phyloP scores from a whole-genome alignment of 805 yeast species.

The Babjeviella inositovora region DNA sequence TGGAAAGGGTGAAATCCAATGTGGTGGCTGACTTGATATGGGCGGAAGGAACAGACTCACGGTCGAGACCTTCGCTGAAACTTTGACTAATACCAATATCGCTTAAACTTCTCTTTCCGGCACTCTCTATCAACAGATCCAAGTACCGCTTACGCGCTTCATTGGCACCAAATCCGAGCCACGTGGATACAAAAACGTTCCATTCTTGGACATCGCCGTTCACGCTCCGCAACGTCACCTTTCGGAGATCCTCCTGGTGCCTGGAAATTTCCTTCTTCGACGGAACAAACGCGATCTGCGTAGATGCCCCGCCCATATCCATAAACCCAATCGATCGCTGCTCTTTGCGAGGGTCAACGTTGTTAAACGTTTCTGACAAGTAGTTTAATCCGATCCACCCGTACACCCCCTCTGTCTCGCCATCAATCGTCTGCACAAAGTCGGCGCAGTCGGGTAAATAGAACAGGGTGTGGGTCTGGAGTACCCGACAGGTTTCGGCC shows the following conservation, averaged over 20 bases:
- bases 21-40: too few species aligned
- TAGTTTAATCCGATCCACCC: conserved; percentile 94
- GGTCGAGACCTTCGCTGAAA: too few species aligned
- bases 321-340: conserved; percentile 76
- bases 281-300: conserved; percentile 91
- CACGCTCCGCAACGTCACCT: conserved; percentile 45
- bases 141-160: conserved; percentile 73
- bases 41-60: too few species aligned
- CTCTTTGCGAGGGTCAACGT: conserved; percentile 16
- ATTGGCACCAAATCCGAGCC: conserved; percentile 97
- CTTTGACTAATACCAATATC: too few species aligned
- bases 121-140: conserved; percentile 28
- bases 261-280: conserved; percentile 41
- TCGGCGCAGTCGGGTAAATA: conserved; percentile 39
- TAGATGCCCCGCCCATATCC: conserved; percentile 99
- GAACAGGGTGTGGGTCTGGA: conserved; percentile 42
- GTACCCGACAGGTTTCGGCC: conserved; percentile 37
- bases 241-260: conserved; percentile 62
- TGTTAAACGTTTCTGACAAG: conserved; percentile 47
- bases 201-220: conserved; percentile 63
- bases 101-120: too few species aligned
- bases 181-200: conserved; percentile 85
- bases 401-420: conserved; percentile 85
- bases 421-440: conserved; percentile 79
- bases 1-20: too few species aligned